Conservation (phyloP, 1,284 basidiomycete species). For the Trichosporon faecale region DNA sequence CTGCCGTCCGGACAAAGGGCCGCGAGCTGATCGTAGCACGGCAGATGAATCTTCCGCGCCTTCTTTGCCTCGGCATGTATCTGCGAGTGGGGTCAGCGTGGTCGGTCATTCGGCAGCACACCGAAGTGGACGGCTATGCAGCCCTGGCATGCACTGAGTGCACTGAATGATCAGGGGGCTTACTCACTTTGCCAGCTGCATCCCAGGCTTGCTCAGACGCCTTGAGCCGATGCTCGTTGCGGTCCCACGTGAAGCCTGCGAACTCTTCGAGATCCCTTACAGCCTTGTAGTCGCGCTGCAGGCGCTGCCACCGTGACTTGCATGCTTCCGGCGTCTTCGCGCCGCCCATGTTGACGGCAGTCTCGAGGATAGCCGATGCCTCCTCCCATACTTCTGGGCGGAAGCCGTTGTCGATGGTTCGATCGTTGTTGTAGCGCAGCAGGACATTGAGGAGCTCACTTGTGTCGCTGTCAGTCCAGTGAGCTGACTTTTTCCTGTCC, state of each 20-base stretch:
- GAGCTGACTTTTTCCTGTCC: slow-evolving; percentile 44
- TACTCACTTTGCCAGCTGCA: slow-evolving; percentile 30
- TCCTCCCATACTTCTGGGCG: slow-evolving; percentile 47
- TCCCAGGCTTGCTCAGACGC: slow-evolving; percentile 38
- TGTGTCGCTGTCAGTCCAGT: slow-evolving; percentile 45
- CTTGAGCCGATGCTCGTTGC: slow-evolving; percentile 27
- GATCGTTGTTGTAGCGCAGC: slow-evolving; percentile 34
- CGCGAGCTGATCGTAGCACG: slow-evolving; percentile 36
- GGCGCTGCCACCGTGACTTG: slow-evolving; percentile 46
- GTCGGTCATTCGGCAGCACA: not conserved
- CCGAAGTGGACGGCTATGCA: not conserved
- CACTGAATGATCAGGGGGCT: not conserved
- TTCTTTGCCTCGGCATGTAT: slow-evolving; percentile 32
- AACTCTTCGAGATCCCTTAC: slow-evolving; percentile 37
- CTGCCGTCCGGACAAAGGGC: slow-evolving; percentile 32
- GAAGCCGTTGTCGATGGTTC: slow-evolving; percentile 47
- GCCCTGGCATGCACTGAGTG: no score
- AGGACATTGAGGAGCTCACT: slow-evolving; percentile 35
- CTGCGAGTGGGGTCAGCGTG: slow-evolving; percentile 15
- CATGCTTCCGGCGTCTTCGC: slow-evolving; percentile 48
- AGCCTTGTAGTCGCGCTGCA: slow-evolving; percentile 45
- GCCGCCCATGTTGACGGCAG: slow-evolving; percentile 35
- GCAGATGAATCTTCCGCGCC: slow-evolving; percentile 41
- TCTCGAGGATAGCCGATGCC: slow-evolving; percentile 30
- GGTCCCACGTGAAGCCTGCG: slow-evolving; percentile 39